Evolutionary conservation across 805 yeast genomes (phyloP), one percentile per base, ranked within the genome.

Genomic region (Lipomyces spencermartinsiae): DNA sequence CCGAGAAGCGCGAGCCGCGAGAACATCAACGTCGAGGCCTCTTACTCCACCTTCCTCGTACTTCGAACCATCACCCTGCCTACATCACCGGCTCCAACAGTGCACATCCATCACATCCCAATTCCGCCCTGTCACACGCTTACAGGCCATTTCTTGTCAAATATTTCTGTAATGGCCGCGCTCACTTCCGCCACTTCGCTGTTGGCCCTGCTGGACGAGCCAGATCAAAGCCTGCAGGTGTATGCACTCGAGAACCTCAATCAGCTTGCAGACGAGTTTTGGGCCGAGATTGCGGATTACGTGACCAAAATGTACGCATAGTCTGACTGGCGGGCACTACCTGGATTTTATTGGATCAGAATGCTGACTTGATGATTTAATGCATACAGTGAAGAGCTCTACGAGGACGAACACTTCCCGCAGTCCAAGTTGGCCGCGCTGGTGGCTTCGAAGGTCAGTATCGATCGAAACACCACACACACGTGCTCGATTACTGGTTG

Each of bases 281-380:
- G 99, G 99, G 92, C 99, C 2, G 98, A 95, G 82, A 91, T 95
- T 66, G 97, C 99, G 66, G 95, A 95, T 80, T 88, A 86, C 76
- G 86, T 95, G 69, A 83, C 91, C 35, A 93, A 91, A 64, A 90
- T 95, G 77, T 76, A 68, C 53, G 77, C 65, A 37, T 22, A 22
- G 4, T 25, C 43, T 4, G 25, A 16, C 19, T 14, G 10, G 22
- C 22, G 4, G 29, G 29, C 19, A 25, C 33, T 22, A 16, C 16
- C 2, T 10, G 8, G n/a, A 43, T 43, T 22, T 22, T 12, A 14
- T 16, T 46, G 29, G 10, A 14, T 35, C 58, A 9, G 14, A 51
- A 14, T 22, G 14, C 29, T 43, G 12, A 56, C 51, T 3, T 58
- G 58, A 35, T 37, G 49, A 31, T 29, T 56, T 10, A 55, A 31